Evolutionary conservation across 2,329 filamentous ascomycete species (phyloP), one percentile per base, ranked within the genome.

Genomic region (Zymoseptoria ardabiliae): DNA sequence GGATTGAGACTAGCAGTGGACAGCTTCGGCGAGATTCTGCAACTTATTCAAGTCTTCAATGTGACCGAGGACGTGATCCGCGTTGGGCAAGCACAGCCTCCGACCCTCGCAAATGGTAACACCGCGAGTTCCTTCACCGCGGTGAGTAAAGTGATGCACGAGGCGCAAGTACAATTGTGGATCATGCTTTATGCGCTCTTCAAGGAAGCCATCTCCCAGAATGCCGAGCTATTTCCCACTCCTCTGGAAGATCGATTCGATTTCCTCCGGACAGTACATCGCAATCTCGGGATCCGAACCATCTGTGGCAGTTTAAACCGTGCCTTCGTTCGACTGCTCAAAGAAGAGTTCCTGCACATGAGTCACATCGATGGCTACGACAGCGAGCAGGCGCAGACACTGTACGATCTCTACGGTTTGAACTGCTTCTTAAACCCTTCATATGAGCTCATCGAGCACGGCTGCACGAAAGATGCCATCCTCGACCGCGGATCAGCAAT

Each of bases 91-190:
- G 80, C 81, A 3, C 78, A 82, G 5, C 77, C 86, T 1, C 85
- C 87, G 72, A 83, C 69, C 76, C 75, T 78, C 74, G 84, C 77
- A 70, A 84, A 68, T 61, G 76, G 74, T 73, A 50, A 62, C 6
- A 53, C 64, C 23, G 53, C 65, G 17, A 63, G 63, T 13, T 68
- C 71, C 2, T 73, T 71, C 57, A 56, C 25, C 2, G 55, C 61
- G 13, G 60, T 70, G 9, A 67, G 56, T 10, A 64, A 62, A 4
- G 55, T 87, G 69, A 78, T 97, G 50, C 86, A 91, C 49, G 91
- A 97, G 66, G 88, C 96, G 80, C 88, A 96, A 68, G 84, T 96
- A 2, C 86, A 91, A 35, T 84, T 87, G 10, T 97, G 94, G 93
- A 91, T 89, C 45, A 76, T 97, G 48, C 86, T 93, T 63, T 99